These are phyloP conservation scores for Fomitopsis betulina DNA, from an alignment of 1,284 basidiomycete genomes.

Conservation along the genomic window DNA sequence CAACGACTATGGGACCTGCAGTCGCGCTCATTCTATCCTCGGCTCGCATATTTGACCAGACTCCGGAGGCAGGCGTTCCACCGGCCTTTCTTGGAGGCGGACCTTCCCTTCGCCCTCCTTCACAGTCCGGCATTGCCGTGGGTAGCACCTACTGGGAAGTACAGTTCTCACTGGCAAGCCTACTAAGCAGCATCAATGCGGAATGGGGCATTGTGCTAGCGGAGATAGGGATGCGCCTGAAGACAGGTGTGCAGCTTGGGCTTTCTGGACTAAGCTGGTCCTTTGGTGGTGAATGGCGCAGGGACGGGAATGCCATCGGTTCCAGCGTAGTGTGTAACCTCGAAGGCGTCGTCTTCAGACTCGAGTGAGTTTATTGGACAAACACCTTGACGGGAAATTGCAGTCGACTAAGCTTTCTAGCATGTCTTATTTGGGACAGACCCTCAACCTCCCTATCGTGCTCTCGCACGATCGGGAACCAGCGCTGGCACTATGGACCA, in stretches of 20 bases:
- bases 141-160: slow-evolving; percentile 25
- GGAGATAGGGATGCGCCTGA: slow-evolving; percentile 24
- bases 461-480: slow-evolving; percentile 29
- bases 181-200: slow-evolving; percentile 22
- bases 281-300: slow-evolving; percentile 26
- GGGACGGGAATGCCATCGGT: slow-evolving; percentile 22
- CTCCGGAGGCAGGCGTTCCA: slow-evolving; percentile 10
- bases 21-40: slow-evolving; percentile 21
- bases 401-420: slow-evolving; percentile 15
- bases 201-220: slow-evolving; percentile 29
- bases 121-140: slow-evolving; percentile 24
- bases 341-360: slow-evolving; percentile 28
- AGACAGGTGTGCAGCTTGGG: slow-evolving; percentile 21
- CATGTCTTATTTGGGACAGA: slow-evolving; percentile 30
- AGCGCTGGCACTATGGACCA: slow-evolving; percentile 26
- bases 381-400: background rate
- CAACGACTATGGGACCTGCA: slow-evolving; percentile 15
- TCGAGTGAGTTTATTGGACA: slow-evolving; percentile 27
- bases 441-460: slow-evolving; percentile 29
- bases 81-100: slow-evolving; percentile 6
- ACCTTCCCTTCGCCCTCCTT: slow-evolving; percentile 20
- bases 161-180: slow-evolving; percentile 25
- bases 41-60: slow-evolving; percentile 20
- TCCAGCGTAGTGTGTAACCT: slow-evolving; percentile 26
- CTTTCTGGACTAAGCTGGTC: slow-evolving; percentile 23